phyloP scores from a whole-genome alignment of 257 asterid species.

The Salvia hispanica region DNA sequence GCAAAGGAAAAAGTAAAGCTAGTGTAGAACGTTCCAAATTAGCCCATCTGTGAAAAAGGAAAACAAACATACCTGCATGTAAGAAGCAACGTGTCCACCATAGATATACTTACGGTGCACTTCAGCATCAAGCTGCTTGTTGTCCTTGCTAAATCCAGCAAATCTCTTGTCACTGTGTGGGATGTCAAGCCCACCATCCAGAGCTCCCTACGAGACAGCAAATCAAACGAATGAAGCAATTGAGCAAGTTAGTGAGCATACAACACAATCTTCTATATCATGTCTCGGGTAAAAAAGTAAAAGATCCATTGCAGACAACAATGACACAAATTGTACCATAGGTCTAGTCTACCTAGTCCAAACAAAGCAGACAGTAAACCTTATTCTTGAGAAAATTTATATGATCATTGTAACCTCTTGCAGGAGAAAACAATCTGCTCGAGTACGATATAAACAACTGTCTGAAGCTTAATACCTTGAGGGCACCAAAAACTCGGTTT shows the following conservation, averaged over 20 bases:
- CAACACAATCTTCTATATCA: background rate
- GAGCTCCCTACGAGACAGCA: constrained; percentile 54
- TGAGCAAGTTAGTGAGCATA: background rate
- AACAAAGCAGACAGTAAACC: too few species aligned
- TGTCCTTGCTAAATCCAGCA: constrained; percentile 73
- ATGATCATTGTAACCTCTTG: background rate
- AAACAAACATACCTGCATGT: constrained; percentile 47
- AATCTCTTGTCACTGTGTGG: constrained; percentile 91
- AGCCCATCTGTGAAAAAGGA: background rate
- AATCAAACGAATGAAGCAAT: background rate
- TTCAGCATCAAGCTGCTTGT: constrained; percentile 50
- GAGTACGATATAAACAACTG: background rate
- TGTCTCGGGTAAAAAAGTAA: too few species aligned
- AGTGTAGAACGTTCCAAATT: too few species aligned
- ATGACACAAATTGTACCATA: too few species aligned
- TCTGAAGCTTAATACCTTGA: constrained; percentile 43
- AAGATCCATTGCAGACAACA: too few species aligned
- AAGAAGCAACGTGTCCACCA: constrained; percentile 43
- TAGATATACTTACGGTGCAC: constrained; percentile 43
- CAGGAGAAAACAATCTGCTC: background rate
- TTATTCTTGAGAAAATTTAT: background rate
- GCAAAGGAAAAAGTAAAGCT: background rate
- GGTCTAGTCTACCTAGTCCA: too few species aligned
- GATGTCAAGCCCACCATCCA: constrained; percentile 81
- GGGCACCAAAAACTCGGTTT: constrained; percentile 68